phyloP scores from a whole-genome alignment of 768 basidiomycete genomes.

The Strobilomyces confusus region DNA sequence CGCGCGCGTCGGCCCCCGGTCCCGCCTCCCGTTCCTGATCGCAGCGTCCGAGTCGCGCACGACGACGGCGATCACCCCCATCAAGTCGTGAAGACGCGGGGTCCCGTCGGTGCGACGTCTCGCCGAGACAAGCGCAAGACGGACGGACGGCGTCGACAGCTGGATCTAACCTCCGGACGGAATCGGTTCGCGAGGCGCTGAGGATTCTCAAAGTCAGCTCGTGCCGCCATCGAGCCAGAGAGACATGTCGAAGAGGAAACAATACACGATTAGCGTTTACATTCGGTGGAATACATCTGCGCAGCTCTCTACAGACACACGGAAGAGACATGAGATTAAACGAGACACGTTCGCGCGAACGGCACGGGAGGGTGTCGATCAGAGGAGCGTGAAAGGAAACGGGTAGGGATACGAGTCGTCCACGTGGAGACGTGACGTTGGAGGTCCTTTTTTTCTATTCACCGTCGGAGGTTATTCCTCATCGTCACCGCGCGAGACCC shows the following conservation, averaged over 20 bases:
- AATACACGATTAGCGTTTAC: too few species aligned
- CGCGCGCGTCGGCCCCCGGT: too few species aligned
- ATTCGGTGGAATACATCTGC: too few species aligned
- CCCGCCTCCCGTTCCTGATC: too few species aligned
- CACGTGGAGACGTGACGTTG: neutral
- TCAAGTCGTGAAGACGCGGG: neutral
- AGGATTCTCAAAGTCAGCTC: neutral
- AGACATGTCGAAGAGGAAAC: neutral
- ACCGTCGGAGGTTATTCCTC: too few species aligned
- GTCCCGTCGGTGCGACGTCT: neutral
- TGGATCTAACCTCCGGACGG: neutral
- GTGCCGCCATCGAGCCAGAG: neutral
- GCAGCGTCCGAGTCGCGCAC: too few species aligned
- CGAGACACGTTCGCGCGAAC: too few species aligned
- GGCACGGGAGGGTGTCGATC: too few species aligned
- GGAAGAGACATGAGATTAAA: too few species aligned
- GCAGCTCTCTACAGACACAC: too few species aligned
- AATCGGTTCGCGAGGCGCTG: neutral
- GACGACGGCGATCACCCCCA: too few species aligned
- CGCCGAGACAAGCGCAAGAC: neutral
- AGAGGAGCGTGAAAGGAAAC: too few species aligned
- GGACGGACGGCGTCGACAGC: neutral
- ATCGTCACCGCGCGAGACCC: conserved; percentile 11
- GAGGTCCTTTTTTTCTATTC: neutral
- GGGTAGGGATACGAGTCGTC: neutral